Conservation (phyloP, 805 yeast species). For the Starmerella lactis-condensi region DNA sequence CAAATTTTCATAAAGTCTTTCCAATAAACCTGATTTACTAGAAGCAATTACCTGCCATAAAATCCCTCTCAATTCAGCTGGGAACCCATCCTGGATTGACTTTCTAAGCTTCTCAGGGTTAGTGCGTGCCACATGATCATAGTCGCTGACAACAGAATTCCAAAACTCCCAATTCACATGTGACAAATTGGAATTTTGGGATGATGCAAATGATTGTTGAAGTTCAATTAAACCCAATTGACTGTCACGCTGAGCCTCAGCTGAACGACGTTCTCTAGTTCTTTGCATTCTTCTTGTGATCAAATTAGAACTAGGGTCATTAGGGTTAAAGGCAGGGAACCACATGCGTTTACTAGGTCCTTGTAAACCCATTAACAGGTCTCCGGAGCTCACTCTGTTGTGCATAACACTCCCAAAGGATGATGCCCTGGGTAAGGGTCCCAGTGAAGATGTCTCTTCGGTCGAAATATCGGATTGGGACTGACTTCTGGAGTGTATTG, state of each 20-base stretch:
- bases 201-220: slow-evolving; percentile 21
- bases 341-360: slow-evolving; percentile 11
- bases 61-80: slow-evolving; percentile 67
- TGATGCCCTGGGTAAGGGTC: too few relatives aligned
- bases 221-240: slow-evolving; percentile 27
- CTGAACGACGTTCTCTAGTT: slow-evolving; percentile 11
- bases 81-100: slow-evolving; percentile 61
- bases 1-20: slow-evolving; percentile 37
- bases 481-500: too few relatives aligned
- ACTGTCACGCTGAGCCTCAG: slow-evolving; percentile 33
- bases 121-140: slow-evolving; percentile 42
- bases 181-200: background rate
- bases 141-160: slow-evolving; percentile 65
- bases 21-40: slow-evolving; percentile 47
- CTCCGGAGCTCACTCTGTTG: background rate
- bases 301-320: slow-evolving; percentile 7
- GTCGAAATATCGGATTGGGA: too few relatives aligned
- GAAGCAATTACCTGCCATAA: slow-evolving; percentile 81
- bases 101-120: slow-evolving; percentile 41
- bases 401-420: background rate
- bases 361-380: slow-evolving; percentile 6
- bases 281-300: slow-evolving; percentile 16
- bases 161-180: slow-evolving; percentile 43
- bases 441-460: too few relatives aligned
- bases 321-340: slow-evolving; percentile 7